phyloP scores from a whole-genome alignment of 345 rosid species.

The Bruguiera sexangula region DNA sequence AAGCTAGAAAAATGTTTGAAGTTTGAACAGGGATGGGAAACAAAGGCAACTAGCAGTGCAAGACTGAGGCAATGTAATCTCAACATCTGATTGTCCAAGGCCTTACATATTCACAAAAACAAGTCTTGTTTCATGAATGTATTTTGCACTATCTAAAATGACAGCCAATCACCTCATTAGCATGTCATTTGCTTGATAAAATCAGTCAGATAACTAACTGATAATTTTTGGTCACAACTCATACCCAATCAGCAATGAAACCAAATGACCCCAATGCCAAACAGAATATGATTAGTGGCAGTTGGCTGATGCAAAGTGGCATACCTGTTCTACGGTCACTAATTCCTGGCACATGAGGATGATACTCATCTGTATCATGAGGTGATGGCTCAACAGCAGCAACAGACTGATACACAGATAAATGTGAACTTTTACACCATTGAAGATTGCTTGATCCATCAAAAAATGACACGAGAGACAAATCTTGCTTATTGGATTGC shows the following conservation, averaged over 20 bases:
- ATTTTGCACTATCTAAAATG: no score
- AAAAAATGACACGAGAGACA: not conserved
- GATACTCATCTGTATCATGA: constrained; percentile 29
- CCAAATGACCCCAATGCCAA: not conserved
- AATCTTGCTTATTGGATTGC: not conserved
- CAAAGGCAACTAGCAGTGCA: not conserved
- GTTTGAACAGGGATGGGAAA: not conserved
- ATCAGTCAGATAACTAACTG: no score
- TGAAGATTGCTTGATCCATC: not conserved
- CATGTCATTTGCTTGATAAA: not conserved
- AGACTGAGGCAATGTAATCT: no score
- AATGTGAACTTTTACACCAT: not conserved
- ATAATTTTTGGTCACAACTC: not conserved
- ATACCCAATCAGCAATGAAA: not conserved
- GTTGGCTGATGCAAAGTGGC: constrained; percentile 9
- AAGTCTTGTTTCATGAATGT: no score
- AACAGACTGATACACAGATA: constrained; percentile 7
- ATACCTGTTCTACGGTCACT: constrained; percentile 66
- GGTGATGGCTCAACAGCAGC: constrained; percentile 33
- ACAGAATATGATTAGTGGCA: constrained; percentile 12
- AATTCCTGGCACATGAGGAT: constrained; percentile 54
- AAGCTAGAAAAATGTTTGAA: not conserved
- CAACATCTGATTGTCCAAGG: no score
- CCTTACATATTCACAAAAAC: no score
- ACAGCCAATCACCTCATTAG: not conserved